phyloP scores from a whole-genome alignment of 768 basidiomycete genomes.

The Psilocybe sp. region DNA sequence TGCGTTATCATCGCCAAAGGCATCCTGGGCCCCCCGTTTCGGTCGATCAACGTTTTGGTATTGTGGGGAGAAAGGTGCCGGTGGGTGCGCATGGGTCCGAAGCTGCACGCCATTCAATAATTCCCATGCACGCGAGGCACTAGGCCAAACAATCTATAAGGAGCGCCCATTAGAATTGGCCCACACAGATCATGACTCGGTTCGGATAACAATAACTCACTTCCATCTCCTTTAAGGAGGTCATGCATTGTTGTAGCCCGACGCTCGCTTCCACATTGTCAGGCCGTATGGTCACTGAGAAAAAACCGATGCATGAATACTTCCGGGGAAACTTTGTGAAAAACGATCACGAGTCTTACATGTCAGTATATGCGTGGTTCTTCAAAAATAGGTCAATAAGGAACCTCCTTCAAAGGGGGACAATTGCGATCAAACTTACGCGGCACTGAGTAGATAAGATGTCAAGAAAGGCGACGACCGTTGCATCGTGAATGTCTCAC shows the following conservation, averaged over 20 bases:
- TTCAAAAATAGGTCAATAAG: conserved; percentile 26
- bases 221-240: conserved; percentile 65
- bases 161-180: conserved; percentile 9
- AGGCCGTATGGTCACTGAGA: conserved; percentile 66
- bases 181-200: background rate
- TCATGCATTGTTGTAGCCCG: conserved; percentile 62
- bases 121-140: conserved; percentile 62
- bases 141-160: conserved; percentile 65
- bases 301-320: conserved; percentile 12
- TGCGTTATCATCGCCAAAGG: conserved; percentile 56
- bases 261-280: conserved; percentile 67
- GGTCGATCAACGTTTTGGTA: conserved; percentile 40
- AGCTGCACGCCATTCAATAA: conserved; percentile 66
- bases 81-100: conserved; percentile 30
- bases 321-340: conserved; percentile 2
- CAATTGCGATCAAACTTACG: conserved; percentile 42
- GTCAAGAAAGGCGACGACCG: conserved; percentile 64
- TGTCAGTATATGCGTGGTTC: conserved; percentile 79
- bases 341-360: conserved; percentile 35
- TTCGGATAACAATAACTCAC: conserved; percentile 33
- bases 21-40: conserved; percentile 60
- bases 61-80: conserved; percentile 28
- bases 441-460: conserved; percentile 67
- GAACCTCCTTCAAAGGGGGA: conserved; percentile 6
- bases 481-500: conserved; percentile 59